Evolutionary conservation across 2,329 filamentous ascomycete species (phyloP).

Genomic region (Verticillium nonalfalfae): DNA sequence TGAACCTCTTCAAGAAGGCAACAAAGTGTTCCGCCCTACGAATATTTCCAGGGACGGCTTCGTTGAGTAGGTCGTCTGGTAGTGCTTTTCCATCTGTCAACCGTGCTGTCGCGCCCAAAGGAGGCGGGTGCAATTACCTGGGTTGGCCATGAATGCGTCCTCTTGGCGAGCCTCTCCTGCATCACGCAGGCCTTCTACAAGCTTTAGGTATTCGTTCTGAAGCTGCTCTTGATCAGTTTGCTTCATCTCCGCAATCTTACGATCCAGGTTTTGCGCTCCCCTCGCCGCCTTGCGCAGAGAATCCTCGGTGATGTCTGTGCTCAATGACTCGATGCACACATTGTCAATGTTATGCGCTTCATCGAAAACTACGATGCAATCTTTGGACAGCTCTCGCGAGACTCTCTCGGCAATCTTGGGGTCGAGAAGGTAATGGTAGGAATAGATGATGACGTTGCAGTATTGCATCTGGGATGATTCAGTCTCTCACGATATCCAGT

Average conservation of each 20-base stretch:
- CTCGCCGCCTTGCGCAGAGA: slow-evolving; percentile 85
- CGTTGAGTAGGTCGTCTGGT: slow-evolving; percentile 88
- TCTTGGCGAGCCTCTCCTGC: slow-evolving; percentile 87
- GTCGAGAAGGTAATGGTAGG: slow-evolving; percentile 95
- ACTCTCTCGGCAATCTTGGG: slow-evolving; percentile 96
- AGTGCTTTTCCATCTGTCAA: slow-evolving; percentile 46
- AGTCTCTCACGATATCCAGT: background rate
- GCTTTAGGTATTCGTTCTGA: slow-evolving; percentile 89
- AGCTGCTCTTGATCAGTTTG: slow-evolving; percentile 91
- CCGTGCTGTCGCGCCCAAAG: background rate
- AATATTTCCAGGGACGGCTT: slow-evolving; percentile 95
- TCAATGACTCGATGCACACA: slow-evolving; percentile 95
- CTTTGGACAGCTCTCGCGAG: slow-evolving; percentile 91
- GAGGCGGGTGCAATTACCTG: slow-evolving; percentile 34
- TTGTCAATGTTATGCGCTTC: slow-evolving; percentile 99
- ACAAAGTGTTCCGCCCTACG: slow-evolving; percentile 93
- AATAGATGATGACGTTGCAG: slow-evolving; percentile 99
- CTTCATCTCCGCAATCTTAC: slow-evolving; percentile 89
- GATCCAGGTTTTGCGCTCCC: slow-evolving; percentile 85
- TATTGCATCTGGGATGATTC: slow-evolving; percentile 75
- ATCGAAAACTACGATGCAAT: slow-evolving; percentile 97
- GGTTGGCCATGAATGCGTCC: slow-evolving; percentile 96
- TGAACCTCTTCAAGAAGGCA: slow-evolving; percentile 89
- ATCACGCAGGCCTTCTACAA: slow-evolving; percentile 85
- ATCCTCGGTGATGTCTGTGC: slow-evolving; percentile 94